Evolutionary conservation across 2,329 filamentous ascomycete genomes (phyloP), one percentile per base, ranked within the genome.

Genomic region (Capronia epimyces): DNA sequence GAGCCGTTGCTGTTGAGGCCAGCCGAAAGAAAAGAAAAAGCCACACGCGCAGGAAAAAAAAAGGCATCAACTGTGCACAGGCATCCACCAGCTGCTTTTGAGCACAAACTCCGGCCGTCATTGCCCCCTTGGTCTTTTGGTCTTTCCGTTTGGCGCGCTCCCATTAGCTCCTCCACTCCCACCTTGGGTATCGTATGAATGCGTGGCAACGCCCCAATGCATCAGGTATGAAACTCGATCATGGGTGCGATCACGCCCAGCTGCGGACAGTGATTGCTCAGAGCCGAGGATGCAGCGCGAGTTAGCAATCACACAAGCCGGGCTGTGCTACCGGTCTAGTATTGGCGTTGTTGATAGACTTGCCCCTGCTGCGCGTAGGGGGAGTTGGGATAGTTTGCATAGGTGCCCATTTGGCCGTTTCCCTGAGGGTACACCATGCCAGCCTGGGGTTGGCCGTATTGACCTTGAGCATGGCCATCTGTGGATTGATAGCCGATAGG

Each of bases 401-500:
- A 73, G 27, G 63, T 64, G 37, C 60, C 60, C 47, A 75, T 74
- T 60, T 75, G 72, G 46, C 71, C 71, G 52, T 75, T 75, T 60
- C 71, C 69, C 44, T 56, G 60, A 29, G 66, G 66, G 56, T 75
- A 75, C 49, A 75, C 72, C 63, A 75, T 71, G 18, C 69, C 70
- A 46, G 66, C 65, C 45, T 67, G 67, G n/a, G 58, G 60, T 44
- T 66, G 76, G 13, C 82, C 80, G 63, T 89, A 89, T 62, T 84
- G 82, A 52, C 68, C 75, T 66, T 75, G 72, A 18, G 76, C 72
- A 60, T 78, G 75, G 48, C 73, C 71, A 42, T 77, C 73, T 24
- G 72, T 71, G 41, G 80, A 74, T 63, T 84, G 80, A 63, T 89
- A 90, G 10, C 83, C 83, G 63, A 89, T 87, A 1, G 86, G 86